These are phyloP conservation scores for Apiotrichum sp. DNA, from an alignment of 1,284 basidiomycete species.

Conservation along the genomic window DNA sequence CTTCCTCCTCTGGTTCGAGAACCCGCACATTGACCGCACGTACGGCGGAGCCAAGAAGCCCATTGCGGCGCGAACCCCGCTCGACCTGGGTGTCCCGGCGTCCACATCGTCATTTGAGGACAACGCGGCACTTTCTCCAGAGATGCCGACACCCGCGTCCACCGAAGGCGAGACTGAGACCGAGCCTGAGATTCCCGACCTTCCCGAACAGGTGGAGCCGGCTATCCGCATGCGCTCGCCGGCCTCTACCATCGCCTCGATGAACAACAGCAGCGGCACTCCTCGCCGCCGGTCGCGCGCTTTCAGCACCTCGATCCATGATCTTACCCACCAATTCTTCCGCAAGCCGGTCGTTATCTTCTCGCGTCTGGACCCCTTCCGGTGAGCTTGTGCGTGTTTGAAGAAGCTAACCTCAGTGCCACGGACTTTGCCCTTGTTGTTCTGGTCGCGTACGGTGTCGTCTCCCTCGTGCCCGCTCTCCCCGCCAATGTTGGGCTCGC, in stretches of 20 bases:
- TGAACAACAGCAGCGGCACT: constrained; percentile 1
- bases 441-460: constrained; percentile 55
- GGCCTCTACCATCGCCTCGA: constrained; percentile 18
- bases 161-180: constrained; percentile 69
- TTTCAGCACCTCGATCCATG: constrained; percentile 64
- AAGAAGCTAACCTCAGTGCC: constrained; percentile 48
- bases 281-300: constrained; percentile 12
- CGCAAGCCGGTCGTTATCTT: constrained; percentile 77
- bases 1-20: constrained; percentile 95
- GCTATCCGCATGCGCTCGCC: constrained; percentile 28
- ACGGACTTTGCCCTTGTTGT: constrained; percentile 63
- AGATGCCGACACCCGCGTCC: constrained; percentile 54
- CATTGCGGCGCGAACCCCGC: constrained; percentile 71
- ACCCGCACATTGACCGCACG: constrained; percentile 89
- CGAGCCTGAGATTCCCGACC: constrained; percentile 49
- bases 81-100: constrained; percentile 34
- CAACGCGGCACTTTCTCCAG: constrained; percentile 4
- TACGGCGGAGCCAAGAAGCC: constrained; percentile 79
- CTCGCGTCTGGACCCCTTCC: constrained; percentile 73
- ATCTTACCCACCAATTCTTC: constrained; percentile 85
- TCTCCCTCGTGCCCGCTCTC: constrained; percentile 48
- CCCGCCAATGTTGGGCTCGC: constrained; percentile 49
- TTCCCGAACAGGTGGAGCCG: constrained; percentile 19
- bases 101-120: constrained; percentile 2
- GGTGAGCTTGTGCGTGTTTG: constrained; percentile 51